Conservation (phyloP, 306 rosid species). For the Prunus fruticosa region DNA sequence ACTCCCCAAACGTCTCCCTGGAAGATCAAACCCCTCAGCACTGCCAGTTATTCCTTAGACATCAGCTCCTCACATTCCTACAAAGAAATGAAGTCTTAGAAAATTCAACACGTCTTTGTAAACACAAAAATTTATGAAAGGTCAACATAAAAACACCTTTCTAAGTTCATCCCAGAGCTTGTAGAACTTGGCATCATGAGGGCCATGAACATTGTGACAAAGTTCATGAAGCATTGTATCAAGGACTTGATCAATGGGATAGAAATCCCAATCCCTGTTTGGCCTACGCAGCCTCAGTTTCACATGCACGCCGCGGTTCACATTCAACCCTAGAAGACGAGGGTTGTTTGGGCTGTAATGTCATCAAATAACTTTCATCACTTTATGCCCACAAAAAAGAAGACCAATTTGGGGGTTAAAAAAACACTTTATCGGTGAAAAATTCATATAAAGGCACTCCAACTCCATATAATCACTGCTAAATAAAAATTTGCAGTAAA, state of each 20-base stretch:
- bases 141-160: slow-evolving; percentile 47
- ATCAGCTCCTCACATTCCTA: slow-evolving; percentile 94
- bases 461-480: background rate
- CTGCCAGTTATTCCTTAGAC: slow-evolving; percentile 72
- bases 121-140: slow-evolving; percentile 2
- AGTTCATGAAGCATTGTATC: slow-evolving; percentile 99
- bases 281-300: slow-evolving; percentile 81
- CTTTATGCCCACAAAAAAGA: slow-evolving; percentile 2
- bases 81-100: background rate
- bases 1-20: slow-evolving; percentile 88
- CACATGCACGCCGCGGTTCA: slow-evolving; percentile 71
- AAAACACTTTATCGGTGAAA: background rate
- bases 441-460: background rate
- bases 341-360: slow-evolving; percentile 69
- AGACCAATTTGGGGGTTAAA: background rate
- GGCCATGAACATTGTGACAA: slow-evolving; percentile 76
- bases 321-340: slow-evolving; percentile 73
- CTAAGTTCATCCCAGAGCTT: slow-evolving; percentile 95
- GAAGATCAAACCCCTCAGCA: slow-evolving; percentile 80
- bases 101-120: background rate
- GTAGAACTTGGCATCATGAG: slow-evolving; percentile 85
- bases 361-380: slow-evolving; percentile 10
- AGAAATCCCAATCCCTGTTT: slow-evolving; percentile 64
- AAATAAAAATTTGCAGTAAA: background rate
- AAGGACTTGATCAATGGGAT: slow-evolving; percentile 65